These are phyloP conservation scores for Curvularia spicifera DNA, from an alignment of 2,329 filamentous ascomycete species.

Conservation along the genomic window DNA sequence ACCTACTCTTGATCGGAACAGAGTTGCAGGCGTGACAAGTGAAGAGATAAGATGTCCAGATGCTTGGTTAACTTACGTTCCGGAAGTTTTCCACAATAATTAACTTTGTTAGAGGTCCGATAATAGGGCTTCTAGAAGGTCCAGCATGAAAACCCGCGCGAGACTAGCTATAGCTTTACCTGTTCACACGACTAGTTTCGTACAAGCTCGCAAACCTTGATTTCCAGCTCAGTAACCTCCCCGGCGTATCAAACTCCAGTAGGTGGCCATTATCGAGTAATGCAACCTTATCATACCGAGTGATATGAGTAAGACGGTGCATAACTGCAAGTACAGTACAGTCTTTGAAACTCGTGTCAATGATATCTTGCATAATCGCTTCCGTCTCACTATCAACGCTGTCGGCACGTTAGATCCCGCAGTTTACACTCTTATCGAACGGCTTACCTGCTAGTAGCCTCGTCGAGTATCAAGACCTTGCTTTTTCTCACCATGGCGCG, in stretches of 20 bases:
- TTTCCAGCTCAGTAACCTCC: background rate
- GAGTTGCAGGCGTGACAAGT: too few relatives aligned
- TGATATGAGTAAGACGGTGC: background rate
- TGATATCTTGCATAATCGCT: slow-evolving; percentile 10
- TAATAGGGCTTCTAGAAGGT: too few relatives aligned
- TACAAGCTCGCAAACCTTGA: background rate
- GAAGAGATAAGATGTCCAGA: too few relatives aligned
- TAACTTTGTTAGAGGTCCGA: too few relatives aligned
- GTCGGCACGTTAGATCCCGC: background rate
- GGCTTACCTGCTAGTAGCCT: slow-evolving; percentile 48
- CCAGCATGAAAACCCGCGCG: too few relatives aligned
- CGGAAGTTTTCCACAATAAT: too few relatives aligned
- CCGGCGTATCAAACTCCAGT: background rate
- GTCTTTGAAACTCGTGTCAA: slow-evolving; percentile 20
- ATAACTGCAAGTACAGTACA: slow-evolving; percentile 16
- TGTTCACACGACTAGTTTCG: background rate
- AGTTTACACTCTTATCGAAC: background rate
- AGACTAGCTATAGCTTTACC: background rate
- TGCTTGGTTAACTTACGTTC: too few relatives aligned
- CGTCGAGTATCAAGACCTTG: slow-evolving; percentile 63
- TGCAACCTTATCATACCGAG: slow-evolving; percentile 1
- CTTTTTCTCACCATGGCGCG: slow-evolving; percentile 60
- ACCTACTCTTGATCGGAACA: too few relatives aligned
- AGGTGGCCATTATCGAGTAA: background rate
- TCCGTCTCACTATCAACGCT: slow-evolving; percentile 7